Percentiles rank a stretch among this genome's conserved stretches.
phyloP scores from a whole-genome alignment of 192 early-diverging fungal species.

The Entrophospora sp. region DNA sequence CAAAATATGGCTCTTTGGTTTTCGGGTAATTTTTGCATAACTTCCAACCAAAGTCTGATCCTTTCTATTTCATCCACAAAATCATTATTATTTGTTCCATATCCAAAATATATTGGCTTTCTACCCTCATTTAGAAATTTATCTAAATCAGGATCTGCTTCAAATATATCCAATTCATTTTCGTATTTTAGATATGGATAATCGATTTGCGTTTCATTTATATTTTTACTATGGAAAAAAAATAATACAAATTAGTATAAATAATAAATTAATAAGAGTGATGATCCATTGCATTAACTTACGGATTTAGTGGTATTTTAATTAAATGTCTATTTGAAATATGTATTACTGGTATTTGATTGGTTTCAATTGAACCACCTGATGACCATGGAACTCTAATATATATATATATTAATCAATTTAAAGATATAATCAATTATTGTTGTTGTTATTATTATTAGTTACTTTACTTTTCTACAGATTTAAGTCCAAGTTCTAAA shows the following conservation, averaged over 20 bases:
- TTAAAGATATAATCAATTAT: neutral
- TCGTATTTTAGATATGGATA: neutral
- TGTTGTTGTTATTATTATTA: no score
- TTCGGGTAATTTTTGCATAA: neutral
- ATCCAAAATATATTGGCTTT: slow-evolving; percentile 8
- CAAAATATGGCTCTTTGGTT: neutral
- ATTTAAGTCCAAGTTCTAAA: neutral
- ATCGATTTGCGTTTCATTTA: neutral
- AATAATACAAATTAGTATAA: neutral
- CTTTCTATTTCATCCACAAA: neutral
- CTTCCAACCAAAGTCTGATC: neutral
- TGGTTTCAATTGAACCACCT: neutral
- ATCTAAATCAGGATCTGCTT: neutral
- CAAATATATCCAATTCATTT: neutral
- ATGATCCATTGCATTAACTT: neutral
- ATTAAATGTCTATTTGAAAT: neutral
- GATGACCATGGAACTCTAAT: neutral
- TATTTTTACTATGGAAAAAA: neutral
- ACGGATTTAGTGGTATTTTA: neutral
- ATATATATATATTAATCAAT: neutral
- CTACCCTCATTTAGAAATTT: neutral
- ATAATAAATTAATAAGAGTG: neutral
- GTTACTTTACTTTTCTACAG: neutral
- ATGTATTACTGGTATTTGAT: neutral
- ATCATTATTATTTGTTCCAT: neutral